Percentiles rank a stretch among this genome's conserved stretches.
These are phyloP conservation scores for Mucor velutinosus DNA, from an alignment of 371 early-diverging fungal genomes.

Conservation along the genomic window DNA sequence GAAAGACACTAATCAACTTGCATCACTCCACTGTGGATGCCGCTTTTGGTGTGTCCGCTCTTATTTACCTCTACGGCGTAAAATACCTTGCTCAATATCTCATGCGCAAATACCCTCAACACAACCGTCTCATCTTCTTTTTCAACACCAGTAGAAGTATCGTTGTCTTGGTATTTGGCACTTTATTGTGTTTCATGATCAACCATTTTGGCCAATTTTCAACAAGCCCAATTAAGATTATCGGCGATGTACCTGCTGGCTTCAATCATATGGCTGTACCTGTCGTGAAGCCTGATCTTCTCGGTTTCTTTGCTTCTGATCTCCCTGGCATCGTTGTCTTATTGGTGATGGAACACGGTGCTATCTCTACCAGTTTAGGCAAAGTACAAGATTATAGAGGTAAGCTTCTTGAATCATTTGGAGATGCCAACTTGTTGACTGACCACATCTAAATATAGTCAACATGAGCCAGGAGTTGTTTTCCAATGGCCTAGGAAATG, in stretches of 20 bases:
- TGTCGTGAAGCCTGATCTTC: slow-evolving; percentile 35
- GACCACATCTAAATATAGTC: slow-evolving; percentile 23
- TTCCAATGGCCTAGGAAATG: slow-evolving; percentile 79
- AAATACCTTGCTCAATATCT: slow-evolving; percentile 41
- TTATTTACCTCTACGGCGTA: slow-evolving; percentile 51
- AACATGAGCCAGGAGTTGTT: slow-evolving; percentile 81
- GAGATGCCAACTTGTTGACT: background rate
- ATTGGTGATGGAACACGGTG: slow-evolving; percentile 84
- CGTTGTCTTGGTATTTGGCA: slow-evolving; percentile 77
- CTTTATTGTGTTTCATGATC: slow-evolving; percentile 69
- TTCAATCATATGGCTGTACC: slow-evolving; percentile 66
- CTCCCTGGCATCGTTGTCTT: slow-evolving; percentile 73
- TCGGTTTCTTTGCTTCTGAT: slow-evolving; percentile 51
- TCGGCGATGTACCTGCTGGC: slow-evolving; percentile 75
- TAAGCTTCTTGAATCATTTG: slow-evolving; percentile 10
- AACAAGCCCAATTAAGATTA: slow-evolving; percentile 54
- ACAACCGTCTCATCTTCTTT: slow-evolving; percentile 43
- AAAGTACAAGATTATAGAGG: slow-evolving; percentile 58
- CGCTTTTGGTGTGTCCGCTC: slow-evolving; percentile 59
- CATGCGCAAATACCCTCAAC: slow-evolving; percentile 37
- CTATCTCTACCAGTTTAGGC: slow-evolving; percentile 80
- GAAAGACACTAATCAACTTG: slow-evolving; percentile 53
- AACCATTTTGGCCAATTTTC: slow-evolving; percentile 44
- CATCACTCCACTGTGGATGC: slow-evolving; percentile 56
- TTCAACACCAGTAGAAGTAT: slow-evolving; percentile 68